Conservation (phyloP, 2,329 filamentous ascomycete species). For the Phialocephala sp. region DNA sequence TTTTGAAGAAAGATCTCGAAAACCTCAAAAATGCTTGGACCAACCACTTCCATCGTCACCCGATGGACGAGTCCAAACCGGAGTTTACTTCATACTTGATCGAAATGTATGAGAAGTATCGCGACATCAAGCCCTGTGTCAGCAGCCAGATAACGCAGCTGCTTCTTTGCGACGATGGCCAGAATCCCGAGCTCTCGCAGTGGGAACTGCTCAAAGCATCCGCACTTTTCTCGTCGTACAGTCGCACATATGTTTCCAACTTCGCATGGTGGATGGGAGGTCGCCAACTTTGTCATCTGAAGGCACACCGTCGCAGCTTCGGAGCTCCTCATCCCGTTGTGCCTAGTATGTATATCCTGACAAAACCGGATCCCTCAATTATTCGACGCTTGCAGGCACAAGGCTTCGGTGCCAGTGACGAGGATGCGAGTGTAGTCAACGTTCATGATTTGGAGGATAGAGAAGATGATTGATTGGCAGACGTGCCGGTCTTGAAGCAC, state of each 20-base stretch:
- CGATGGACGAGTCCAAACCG: constrained; percentile 8
- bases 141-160: constrained; percentile 30
- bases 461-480: not conserved
- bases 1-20: constrained; percentile 22
- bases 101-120: constrained; percentile 31
- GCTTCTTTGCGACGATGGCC: constrained; percentile 25
- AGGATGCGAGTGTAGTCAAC: not conserved
- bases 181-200: constrained; percentile 30
- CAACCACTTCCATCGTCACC: not conserved
- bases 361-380: not conserved
- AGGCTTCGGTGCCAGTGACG: not conserved
- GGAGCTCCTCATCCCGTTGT: not conserved
- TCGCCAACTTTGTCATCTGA: constrained; percentile 38
- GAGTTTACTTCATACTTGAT: constrained; percentile 13
- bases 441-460: not conserved
- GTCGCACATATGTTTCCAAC: not conserved
- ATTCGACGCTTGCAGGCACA: not conserved
- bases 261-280: constrained; percentile 44
- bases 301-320: constrained; percentile 22
- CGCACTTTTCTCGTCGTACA: constrained; percentile 37
- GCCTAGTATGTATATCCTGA: not conserved
- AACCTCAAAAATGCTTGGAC: constrained; percentile 27
- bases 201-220: constrained; percentile 56
- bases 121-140: constrained; percentile 33
- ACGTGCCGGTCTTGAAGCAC: not conserved